Evolutionary conservation across 495 filamentous ascomycete species (phyloP).

Genomic region (Cairneyella variabilis): DNA sequence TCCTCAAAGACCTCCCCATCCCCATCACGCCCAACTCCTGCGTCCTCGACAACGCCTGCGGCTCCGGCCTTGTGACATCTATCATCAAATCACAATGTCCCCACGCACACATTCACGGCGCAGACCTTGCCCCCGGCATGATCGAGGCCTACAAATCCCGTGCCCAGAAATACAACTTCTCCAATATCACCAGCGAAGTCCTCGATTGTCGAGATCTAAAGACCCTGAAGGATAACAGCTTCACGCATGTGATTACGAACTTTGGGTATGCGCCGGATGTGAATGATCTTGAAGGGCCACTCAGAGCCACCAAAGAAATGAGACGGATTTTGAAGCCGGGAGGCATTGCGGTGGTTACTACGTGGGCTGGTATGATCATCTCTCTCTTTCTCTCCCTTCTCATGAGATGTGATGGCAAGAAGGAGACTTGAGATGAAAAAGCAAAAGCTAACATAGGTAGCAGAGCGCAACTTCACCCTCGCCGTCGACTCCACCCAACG

Average conservation of each 20-base stretch:
- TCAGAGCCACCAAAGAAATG: constrained; percentile 12
- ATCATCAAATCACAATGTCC: constrained; percentile 11
- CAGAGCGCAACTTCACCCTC: constrained; percentile 10
- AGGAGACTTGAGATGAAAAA: too few species aligned
- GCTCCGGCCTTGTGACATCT: constrained; percentile 18
- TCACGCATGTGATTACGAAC: constrained; percentile 57
- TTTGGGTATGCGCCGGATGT: constrained; percentile 1
- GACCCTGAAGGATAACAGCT: constrained; percentile 61
- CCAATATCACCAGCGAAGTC: constrained; percentile 4
- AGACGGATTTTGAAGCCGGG: constrained; percentile 8
- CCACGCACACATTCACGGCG: not conserved
- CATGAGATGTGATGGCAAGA: too few species aligned
- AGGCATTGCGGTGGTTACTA: constrained; percentile 17
- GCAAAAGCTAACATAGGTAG: not conserved
- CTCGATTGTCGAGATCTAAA: constrained; percentile 18
- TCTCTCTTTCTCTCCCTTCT: too few species aligned
- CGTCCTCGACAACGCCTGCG: constrained; percentile 24
- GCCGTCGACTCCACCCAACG: constrained; percentile 1
- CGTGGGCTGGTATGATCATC: constrained; percentile 16
- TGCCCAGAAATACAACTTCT: not conserved
- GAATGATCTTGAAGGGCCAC: not conserved
- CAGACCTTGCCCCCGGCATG: constrained; percentile 8
- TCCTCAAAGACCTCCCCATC: constrained; percentile 1
- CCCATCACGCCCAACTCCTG: constrained; percentile 10
- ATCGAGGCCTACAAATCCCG: not conserved